Base-by-base conservation (phyloP, 164 flowering plant species). In the Nelumbo lutea region DNA sequence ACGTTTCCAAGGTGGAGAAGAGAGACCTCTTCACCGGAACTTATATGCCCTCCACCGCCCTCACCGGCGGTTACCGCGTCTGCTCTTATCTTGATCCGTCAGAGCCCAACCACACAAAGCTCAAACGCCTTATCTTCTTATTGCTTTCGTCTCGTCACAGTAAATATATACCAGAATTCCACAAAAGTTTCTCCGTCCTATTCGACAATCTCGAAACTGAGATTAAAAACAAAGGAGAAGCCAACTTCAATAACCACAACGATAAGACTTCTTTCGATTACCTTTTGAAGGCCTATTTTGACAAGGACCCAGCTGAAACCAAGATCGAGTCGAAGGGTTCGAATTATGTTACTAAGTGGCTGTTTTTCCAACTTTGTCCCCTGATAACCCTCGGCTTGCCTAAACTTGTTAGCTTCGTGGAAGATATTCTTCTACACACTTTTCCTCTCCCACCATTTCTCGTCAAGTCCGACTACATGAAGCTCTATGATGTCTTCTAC, bases 1-100 rank as follows among this genome's bases (percentile, higher is more conserved):
- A 84, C 77, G 55, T 58, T 4, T 39, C 76, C 15, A 80, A 68
- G 13, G 85, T 82, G 57, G 82, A 82, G 45, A 84, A 82, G 61
- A 51, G 41, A 9, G 62, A 82, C 72, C 69, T 84, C 51, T 61
- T 84, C 9, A 73, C 46, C 59, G 87, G 85, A 62, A 79, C 82
- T 5, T 84, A 39, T 79, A 68, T 79, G 75, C 83, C 87, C 60
- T 76, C 81, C 64, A 40, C 66, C 6, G 44, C 67, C 61, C 74
- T 66, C 78, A 82, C 84, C 42, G 87, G 87, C 3, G 79, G 80
- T 47, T 58, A 78, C 66, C 75, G 84, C 0, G 70, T 70, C 2
- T 71, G 70, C 60, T 42, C 82, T 7, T 84, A 67, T 43, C 82
- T 80, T 1, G 85, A 84, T 66, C 75, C 83, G 0, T 56, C 82